Evolutionary conservation across 306 rosid genomes (phyloP).

Genomic region (Lathyrus sativus): DNA sequence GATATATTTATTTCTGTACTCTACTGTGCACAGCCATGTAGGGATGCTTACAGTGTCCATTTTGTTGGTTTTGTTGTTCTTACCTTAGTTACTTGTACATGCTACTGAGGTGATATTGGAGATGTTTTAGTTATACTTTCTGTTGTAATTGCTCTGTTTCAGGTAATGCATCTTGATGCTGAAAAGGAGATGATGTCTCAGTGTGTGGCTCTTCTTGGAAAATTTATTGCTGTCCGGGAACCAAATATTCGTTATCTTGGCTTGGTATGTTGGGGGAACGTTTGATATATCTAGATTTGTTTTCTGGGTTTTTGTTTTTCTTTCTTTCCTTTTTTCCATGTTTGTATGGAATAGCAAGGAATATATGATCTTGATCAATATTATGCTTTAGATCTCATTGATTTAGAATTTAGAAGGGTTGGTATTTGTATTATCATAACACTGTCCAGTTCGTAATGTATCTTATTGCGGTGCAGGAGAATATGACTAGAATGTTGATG

Average conservation of each 20-base stretch:
- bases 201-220: constrained; percentile 98
- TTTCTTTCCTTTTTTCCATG: neutral
- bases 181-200: constrained; percentile 99
- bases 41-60: constrained; percentile 28
- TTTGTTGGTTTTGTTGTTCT: constrained; percentile 24
- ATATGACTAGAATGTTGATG: constrained; percentile 98
- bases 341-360: neutral
- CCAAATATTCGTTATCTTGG: constrained; percentile 99
- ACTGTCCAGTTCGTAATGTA: constrained; percentile 36
- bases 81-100: constrained; percentile 8
- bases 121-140: constrained; percentile 25
- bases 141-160: constrained; percentile 43
- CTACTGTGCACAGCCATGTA: constrained; percentile 20
- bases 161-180: constrained; percentile 99
- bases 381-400: constrained; percentile 12
- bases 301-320: neutral
- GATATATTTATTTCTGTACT: constrained; percentile 23
- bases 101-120: constrained; percentile 12
- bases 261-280: constrained; percentile 62
- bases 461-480: constrained; percentile 72
- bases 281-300: constrained; percentile 16
- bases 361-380: constrained; percentile 18
- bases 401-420: constrained; percentile 34
- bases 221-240: constrained; percentile 98
- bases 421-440: constrained; percentile 18